Base-by-base conservation (phyloP, 2,329 filamentous ascomycete species). In the Aspergillus pseudotamarii region DNA sequence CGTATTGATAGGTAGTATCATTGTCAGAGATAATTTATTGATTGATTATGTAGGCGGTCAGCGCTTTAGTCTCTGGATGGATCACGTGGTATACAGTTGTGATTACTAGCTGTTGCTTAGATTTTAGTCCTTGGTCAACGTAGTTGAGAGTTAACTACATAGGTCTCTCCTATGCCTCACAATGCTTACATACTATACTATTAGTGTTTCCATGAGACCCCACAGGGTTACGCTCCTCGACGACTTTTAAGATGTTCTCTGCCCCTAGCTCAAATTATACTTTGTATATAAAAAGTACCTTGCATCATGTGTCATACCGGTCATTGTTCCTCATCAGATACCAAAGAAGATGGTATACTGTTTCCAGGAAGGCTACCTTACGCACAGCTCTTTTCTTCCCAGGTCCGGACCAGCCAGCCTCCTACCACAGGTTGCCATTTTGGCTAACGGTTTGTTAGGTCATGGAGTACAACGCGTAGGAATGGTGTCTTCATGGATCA, bases 381-480 rank as follows among this genome's bases (percentile, higher is more conserved):
- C 77, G 77, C 41, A 83, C 81, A 9, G 81, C 81, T 50, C 76
- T 83, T 23, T 83, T 83, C 67, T 83, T 83, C 63, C 81, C 81
- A 66, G 81, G 80, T 79, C 63, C 58, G 72, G 65, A 41, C 32
- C 32, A 12, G 54, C 21, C 28, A 21, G 6, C 21, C 16, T 36
- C 45, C 14, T 59, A 16, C 6, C 32, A 30, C 21, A 28, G 19
- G 23, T 23, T 28, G n/a, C 32, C 26, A 46, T 60, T 41, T 48
- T 58, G 21, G 62, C 66, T 72, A 60, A 65, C 41, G 38, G 43
- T n/a, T 61, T 59, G 21, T 41, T 72, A 94, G 92, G 92, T 71
- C 93, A 96, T 80, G 93, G 93, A 69, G 93, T 96, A 21, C 93
- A 96, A 76, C 89, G 91, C 74, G 91, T 96, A 58, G 92, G 92